Evolutionary conservation across 352 stramenopile genomes (phyloP), one percentile per base, ranked within the genome.

Genomic region (Phytophthora syringae): DNA sequence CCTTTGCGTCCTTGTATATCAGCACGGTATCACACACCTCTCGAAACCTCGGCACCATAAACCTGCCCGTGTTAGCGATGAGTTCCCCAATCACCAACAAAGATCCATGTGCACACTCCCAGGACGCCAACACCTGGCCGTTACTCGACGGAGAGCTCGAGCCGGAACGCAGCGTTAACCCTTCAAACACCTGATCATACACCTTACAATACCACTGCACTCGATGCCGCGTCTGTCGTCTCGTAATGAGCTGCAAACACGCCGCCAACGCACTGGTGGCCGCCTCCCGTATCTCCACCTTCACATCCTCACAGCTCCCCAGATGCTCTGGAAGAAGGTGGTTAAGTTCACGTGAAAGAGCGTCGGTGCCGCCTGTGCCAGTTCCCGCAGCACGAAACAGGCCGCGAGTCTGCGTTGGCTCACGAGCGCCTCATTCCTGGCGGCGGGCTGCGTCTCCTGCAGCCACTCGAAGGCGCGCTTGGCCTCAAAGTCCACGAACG

Each of bases 41-140:
- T 53, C 97, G 93, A 70, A 98, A 99, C 6, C 97, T 86, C 7
- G 97, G 97, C 27, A 99, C 78, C 87, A 99, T 98, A 70, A 99
- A 99, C n/a, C 86, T 74, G 1, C 94, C 86, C 5, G 97, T 98
- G 67, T 98, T 91, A 10, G 97, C 80, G 27, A 99, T 79, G 58
- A 99, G 86, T 52, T 98, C 94, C 25, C 88, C 86, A 21, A 99
- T 93, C 9, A 98, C 92, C 1, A 99, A 75, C 20, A 99, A 75
- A 7, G 96, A 99, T 11, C 97, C 98, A 68, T 99, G 97, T 0
- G 93, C 84, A 34, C 79, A 86, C 48, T 93, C 86, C 86, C 85
- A 93, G 5, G 85, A 80, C 2, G 81, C 68, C 25, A 75, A 44
- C 5, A 64, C 42, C 4, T 77, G 47, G 44, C 62, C 42, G 32